Evolutionary conservation across 169 alveolate species (phyloP), one percentile per base, ranked within the genome.

Genomic region (Babesia gibsoni): DNA sequence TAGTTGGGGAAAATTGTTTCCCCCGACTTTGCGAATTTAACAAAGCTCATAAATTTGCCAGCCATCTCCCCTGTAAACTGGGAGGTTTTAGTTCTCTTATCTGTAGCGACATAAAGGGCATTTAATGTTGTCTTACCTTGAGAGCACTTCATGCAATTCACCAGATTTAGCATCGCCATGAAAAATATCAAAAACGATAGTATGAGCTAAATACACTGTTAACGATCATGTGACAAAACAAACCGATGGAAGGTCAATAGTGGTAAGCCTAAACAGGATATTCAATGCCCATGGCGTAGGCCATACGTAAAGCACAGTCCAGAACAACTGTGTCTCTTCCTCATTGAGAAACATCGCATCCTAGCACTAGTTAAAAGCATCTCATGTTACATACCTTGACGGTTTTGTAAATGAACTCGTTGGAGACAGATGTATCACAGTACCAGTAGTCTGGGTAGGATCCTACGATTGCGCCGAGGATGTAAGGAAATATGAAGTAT

Each of bases 391-490:
- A 14, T 46, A 35, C 52, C 54, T 52, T 66, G 46, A 39, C 57
- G 20, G 36, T 41, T 52, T 37, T 74, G 50, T 74, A 48, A 14
- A 74, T 36, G 42, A 58, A 59, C 33, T 29, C 4, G 57, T 50
- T 58, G 14, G 33, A 41, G 3, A 12, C 53, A 30, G 54, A 22
- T 22, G 42, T 54, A 41, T 74, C 64, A 50, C 50, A 64, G 70
- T 65, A 74, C 78, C 79, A 52, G 36, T 23, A 56, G 43, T 70
- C 82, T 16, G 82, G 82, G 25, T 4, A 50, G 32, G 66, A 36
- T 2, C 82, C 82, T 12, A 65, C 46, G 7, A 70, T 29, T 3
- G 25, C 29, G 20, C 82, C 82, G 45, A 70, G 20, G 1, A 70
- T 25, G 52, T 53, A 70, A 25, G 82, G 82, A 37, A 70, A 32